Evolutionary conservation across 495 filamentous ascomycete species (phyloP).

Genomic region (Neurospora sp.): DNA sequence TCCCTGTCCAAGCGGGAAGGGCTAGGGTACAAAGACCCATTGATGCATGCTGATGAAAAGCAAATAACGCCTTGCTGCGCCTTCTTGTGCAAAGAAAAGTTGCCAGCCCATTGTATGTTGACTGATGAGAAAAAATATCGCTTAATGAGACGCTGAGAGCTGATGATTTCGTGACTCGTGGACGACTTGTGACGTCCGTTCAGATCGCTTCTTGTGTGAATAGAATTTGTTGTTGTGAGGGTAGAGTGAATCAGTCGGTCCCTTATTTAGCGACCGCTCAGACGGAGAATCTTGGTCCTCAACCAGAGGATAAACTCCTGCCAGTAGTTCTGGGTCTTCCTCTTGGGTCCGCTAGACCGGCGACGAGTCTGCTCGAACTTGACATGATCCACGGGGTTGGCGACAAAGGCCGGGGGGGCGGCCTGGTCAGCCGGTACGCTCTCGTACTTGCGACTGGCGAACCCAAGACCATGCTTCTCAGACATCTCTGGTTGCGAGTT

Average conservation of each 20-base stretch:
- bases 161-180: neutral
- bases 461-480: conserved; percentile 18
- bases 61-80: neutral
- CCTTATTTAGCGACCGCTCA: conserved; percentile 16
- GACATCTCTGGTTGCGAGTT: conserved; percentile 2
- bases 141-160: neutral
- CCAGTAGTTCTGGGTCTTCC: conserved; percentile 43
- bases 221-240: neutral
- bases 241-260: neutral
- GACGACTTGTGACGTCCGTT: neutral
- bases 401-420: conserved; percentile 13
- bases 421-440: conserved; percentile 22
- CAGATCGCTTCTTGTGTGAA: neutral
- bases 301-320: conserved; percentile 46
- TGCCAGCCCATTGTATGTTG: neutral
- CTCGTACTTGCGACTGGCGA: conserved; percentile 35
- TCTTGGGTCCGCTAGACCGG: conserved; percentile 35
- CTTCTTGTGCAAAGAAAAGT: neutral
- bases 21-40: neutral
- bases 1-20: neutral
- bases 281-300: conserved; percentile 38
- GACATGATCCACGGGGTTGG: conserved; percentile 19
- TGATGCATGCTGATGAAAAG: neutral
- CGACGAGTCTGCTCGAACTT: conserved; percentile 23
- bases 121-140: neutral